phyloP scores from a whole-genome alignment of 2,329 filamentous ascomycete species.

The Talaromyces sp. region DNA sequence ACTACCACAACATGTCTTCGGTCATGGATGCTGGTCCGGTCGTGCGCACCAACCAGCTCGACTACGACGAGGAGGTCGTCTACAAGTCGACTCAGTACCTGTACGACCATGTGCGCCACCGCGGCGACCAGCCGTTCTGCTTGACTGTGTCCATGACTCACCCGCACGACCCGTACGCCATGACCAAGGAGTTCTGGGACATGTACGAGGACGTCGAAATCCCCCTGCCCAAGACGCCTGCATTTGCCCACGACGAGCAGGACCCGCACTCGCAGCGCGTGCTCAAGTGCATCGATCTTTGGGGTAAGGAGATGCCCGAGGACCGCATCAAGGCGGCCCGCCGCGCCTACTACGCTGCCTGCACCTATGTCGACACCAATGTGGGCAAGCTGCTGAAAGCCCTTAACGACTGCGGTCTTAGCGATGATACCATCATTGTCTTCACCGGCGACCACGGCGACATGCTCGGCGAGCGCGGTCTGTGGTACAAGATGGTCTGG shows the following conservation, averaged over 20 bases:
- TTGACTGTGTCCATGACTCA: constrained; percentile 91
- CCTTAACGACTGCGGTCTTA: constrained; percentile 71
- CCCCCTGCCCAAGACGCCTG: constrained; percentile 65
- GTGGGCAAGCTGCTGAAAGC: constrained; percentile 75
- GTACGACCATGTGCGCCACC: constrained; percentile 83
- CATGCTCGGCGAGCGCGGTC: constrained; percentile 85
- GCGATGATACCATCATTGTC: constrained; percentile 81
- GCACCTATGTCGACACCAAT: constrained; percentile 91
- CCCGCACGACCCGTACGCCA: constrained; percentile 91
- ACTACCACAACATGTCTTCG: constrained; percentile 94
- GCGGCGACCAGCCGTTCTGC: constrained; percentile 72
- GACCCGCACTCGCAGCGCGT: constrained; percentile 84
- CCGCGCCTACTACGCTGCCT: constrained; percentile 85
- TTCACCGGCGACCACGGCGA: constrained; percentile 94
- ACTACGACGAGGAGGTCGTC: constrained; percentile 96
- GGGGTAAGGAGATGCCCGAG: constrained; percentile 74
- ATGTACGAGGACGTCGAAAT: constrained; percentile 86
- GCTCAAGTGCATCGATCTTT: constrained; percentile 79
- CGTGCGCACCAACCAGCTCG: constrained; percentile 87
- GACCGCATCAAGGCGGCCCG: constrained; percentile 82
- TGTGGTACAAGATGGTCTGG: constrained; percentile 98
- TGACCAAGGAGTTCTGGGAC: constrained; percentile 91
- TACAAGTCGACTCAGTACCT: constrained; percentile 84
- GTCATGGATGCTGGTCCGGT: constrained; percentile 86
- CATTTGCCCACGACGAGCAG: constrained; percentile 72